Percentiles rank a stretch among this genome's conserved stretches.
phyloP scores from a whole-genome alignment of 495 filamentous ascomycete species.

The Penicillium bialowiezense region DNA sequence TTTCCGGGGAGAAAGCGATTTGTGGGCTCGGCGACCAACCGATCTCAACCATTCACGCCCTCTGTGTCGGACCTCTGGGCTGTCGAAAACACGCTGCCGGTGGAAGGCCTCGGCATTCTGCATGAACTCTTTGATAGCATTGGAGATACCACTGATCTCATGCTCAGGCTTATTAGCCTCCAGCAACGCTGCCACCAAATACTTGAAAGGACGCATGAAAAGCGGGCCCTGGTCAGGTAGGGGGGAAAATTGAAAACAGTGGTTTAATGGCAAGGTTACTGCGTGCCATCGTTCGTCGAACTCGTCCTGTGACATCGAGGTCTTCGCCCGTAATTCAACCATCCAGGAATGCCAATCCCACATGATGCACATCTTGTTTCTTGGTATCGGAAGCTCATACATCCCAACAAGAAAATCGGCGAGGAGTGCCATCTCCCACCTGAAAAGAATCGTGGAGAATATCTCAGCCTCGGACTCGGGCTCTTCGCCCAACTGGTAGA shows the following conservation, averaged over 20 bases:
- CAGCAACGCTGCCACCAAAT: neutral
- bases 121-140: neutral
- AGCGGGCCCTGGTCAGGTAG: neutral
- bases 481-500: neutral
- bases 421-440: neutral
- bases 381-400: neutral
- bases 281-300: neutral
- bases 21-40: constrained; percentile 1
- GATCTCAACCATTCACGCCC: constrained; percentile 7
- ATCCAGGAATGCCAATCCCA: neutral
- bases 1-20: neutral
- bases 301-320: neutral
- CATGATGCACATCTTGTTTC: neutral
- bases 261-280: neutral
- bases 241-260: neutral
- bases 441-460: neutral
- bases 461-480: neutral
- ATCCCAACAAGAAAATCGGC: neutral
- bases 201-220: neutral
- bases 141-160: neutral
- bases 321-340: neutral
- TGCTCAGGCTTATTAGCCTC: neutral
- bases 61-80: constrained; percentile 1
- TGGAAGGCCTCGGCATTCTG: constrained; percentile 1
- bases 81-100: neutral